Evolutionary conservation across 371 early-diverging fungal species (phyloP).

Genomic region (Rhizopus stolonifer): DNA sequence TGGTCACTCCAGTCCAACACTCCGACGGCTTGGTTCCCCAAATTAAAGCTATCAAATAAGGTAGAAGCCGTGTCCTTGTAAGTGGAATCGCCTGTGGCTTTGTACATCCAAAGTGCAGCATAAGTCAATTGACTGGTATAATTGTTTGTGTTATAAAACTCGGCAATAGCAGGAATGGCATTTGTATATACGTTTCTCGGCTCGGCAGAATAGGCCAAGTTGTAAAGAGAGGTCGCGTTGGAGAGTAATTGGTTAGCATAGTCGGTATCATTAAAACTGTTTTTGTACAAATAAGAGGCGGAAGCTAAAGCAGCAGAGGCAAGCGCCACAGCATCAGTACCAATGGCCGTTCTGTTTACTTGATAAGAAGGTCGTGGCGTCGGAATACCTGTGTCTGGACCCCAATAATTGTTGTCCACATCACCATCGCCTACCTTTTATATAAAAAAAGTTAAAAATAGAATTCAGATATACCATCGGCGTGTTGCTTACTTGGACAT

Average conservation of each 20-base stretch:
- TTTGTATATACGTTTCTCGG: conserved; percentile 56
- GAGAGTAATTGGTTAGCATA: conserved; percentile 39
- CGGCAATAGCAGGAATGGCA: conserved; percentile 37
- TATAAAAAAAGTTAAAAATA: neutral
- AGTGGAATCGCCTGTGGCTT: conserved; percentile 42
- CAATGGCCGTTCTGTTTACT: conserved; percentile 46
- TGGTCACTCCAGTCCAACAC: conserved; percentile 60
- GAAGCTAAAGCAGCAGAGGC: conserved; percentile 66
- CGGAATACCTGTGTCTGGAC: conserved; percentile 53
- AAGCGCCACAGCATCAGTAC: conserved; percentile 62
- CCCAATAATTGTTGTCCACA: conserved; percentile 49
- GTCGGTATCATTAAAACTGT: conserved; percentile 46
- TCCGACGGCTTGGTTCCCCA: conserved; percentile 11
- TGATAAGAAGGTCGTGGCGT: conserved; percentile 55
- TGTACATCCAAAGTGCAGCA: conserved; percentile 66
- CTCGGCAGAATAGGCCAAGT: conserved; percentile 50
- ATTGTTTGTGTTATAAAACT: conserved; percentile 45
- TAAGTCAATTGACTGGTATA: conserved; percentile 56
- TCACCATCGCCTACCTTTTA: conserved; percentile 36
- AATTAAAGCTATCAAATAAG: conserved; percentile 45
- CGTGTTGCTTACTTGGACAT: conserved; percentile 29
- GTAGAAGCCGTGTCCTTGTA: conserved; percentile 51
- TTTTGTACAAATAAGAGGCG: conserved; percentile 54
- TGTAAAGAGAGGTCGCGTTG: conserved; percentile 46
- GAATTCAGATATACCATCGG: neutral